These are phyloP conservation scores for Clavispora fructus DNA, from an alignment of 805 yeast species.

Conservation along the genomic window DNA sequence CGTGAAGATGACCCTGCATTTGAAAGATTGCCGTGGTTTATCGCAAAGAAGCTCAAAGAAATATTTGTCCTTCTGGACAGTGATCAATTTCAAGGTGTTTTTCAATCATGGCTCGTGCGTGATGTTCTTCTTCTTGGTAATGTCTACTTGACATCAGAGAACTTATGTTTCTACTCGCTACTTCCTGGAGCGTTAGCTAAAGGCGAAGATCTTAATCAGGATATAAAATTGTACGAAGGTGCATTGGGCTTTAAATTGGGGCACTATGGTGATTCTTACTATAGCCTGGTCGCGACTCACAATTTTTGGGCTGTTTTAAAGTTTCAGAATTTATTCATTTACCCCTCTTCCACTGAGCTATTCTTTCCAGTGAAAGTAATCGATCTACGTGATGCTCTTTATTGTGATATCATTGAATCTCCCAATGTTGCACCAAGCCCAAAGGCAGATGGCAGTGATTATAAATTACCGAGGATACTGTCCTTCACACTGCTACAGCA, in stretches of 20 bases:
- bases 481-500: not conserved
- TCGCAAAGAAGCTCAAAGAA: conserved; percentile 31
- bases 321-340: conserved; percentile 63
- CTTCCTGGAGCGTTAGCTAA: conserved; percentile 43
- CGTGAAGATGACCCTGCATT: conserved; percentile 4
- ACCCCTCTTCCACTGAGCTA: conserved; percentile 67
- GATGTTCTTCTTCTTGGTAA: conserved; percentile 87
- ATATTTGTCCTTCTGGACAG: conserved; percentile 44
- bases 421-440: not conserved
- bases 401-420: conserved; percentile 45
- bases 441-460: not conserved
- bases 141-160: conserved; percentile 60
- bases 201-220: conserved; percentile 9
- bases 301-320: conserved; percentile 80
- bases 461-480: not conserved
- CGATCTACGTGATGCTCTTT: conserved; percentile 59
- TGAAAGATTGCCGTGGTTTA: conserved; percentile 17
- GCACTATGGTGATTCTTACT: conserved; percentile 33
- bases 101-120: conserved; percentile 72
- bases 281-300: conserved; percentile 30
- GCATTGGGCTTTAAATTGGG: conserved; percentile 35
- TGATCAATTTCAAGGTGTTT: conserved; percentile 57
- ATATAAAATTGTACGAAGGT: conserved; percentile 26
- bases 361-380: conserved; percentile 78
- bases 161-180: conserved; percentile 71